Conservation (phyloP, 2,329 filamentous ascomycete genomes). For the Aspergillus sp. region DNA sequence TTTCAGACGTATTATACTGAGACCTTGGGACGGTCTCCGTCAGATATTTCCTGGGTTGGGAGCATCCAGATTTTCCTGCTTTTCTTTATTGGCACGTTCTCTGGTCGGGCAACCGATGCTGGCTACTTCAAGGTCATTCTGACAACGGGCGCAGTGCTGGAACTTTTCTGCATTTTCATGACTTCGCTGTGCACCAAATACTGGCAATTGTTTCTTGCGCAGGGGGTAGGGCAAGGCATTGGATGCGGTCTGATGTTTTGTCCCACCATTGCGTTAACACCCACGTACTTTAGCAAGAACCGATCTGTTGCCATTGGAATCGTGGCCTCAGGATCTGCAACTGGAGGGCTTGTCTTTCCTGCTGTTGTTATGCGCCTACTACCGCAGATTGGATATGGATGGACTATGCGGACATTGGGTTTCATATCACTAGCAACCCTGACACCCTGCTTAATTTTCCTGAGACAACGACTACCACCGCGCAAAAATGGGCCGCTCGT, state of each 20-base stretch:
- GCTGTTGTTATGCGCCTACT: constrained; percentile 57
- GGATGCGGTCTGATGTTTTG: constrained; percentile 57
- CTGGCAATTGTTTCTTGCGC: constrained; percentile 51
- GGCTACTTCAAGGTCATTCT: constrained; percentile 51
- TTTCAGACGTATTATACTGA: constrained; percentile 56
- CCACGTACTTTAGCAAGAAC: constrained; percentile 63
- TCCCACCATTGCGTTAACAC: constrained; percentile 54
- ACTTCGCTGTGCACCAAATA: constrained; percentile 49
- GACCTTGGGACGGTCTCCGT: constrained; percentile 42
- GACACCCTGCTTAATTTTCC: constrained; percentile 43
- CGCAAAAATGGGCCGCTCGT: constrained; percentile 52
- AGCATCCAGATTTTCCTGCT: constrained; percentile 53
- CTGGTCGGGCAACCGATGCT: constrained; percentile 53
- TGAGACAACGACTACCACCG: constrained; percentile 51
- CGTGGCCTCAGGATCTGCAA: constrained; percentile 59
- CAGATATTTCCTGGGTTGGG: constrained; percentile 54
- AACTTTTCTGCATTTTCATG: constrained; percentile 52
- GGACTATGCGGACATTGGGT: constrained; percentile 63
- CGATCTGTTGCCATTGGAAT: constrained; percentile 61
- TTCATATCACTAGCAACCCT: constrained; percentile 57
- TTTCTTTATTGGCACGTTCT: constrained; percentile 52
- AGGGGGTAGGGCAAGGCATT: constrained; percentile 59
- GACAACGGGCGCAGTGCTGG: constrained; percentile 44
- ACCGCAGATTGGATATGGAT: constrained; percentile 61
- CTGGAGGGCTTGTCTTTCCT: constrained; percentile 65